A percentile compares a stretch with the other conserved stretches of the same genome.
Evolutionary conservation across 192 early-diverging fungal genomes (phyloP).

Genomic region (Coemansia sp.): DNA sequence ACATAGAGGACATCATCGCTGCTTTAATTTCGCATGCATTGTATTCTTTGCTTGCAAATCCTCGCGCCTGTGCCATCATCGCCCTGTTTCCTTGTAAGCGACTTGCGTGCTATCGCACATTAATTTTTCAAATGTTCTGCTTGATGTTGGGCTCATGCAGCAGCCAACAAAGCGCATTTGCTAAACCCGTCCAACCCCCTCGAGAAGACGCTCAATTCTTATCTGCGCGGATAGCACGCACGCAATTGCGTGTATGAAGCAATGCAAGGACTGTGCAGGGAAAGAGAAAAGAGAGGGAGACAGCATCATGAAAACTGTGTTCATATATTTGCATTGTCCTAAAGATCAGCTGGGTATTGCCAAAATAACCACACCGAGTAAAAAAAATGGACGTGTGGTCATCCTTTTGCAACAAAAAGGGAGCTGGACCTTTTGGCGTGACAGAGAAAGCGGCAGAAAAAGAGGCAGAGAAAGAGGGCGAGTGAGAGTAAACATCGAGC

Average conservation of each 20-base stretch:
- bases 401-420: not conserved
- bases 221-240: not conserved
- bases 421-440: not conserved
- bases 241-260: not conserved
- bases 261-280: not conserved
- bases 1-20: not conserved
- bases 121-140: not conserved
- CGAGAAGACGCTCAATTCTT: not conserved
- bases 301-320: not conserved
- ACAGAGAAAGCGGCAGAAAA: not conserved
- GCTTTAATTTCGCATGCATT: not conserved
- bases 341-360: not conserved
- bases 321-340: not conserved
- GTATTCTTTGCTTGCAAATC: not conserved
- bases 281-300: too few species aligned
- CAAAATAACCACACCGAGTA: constrained; percentile 1
- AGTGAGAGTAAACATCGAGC: not conserved
- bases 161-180: not conserved
- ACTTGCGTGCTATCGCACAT: not conserved
- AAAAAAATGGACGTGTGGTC: not conserved
- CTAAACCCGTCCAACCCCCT: not conserved
- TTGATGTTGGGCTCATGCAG: not conserved
- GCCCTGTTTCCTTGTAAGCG: not conserved
- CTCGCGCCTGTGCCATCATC: not conserved
- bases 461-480: not conserved